Conservation (phyloP, 1,284 basidiomycete genomes). For the Rhodotorula sp. region DNA sequence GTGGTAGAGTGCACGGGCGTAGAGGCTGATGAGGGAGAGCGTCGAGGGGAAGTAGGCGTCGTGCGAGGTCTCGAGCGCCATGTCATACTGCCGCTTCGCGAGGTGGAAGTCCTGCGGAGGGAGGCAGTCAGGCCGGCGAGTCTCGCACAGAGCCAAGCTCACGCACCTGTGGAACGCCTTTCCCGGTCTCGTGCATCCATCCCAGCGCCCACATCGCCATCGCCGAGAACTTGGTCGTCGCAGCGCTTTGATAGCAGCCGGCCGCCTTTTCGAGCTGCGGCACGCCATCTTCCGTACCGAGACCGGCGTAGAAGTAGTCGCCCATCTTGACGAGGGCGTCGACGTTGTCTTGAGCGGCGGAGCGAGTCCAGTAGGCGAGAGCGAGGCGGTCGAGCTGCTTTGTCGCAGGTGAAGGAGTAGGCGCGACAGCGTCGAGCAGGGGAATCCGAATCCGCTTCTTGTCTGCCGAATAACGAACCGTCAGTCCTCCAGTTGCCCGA, state of each 20-base stretch:
- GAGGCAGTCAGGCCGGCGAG: no score
- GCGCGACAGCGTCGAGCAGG: conserved; percentile 19
- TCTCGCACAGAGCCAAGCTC: neutral
- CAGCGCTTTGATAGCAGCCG: conserved; percentile 84
- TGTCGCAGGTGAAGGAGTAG: conserved; percentile 6
- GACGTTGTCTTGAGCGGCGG: conserved; percentile 87
- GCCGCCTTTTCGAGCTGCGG: conserved; percentile 77
- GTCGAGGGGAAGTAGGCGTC: conserved; percentile 87
- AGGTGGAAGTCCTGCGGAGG: conserved; percentile 82
- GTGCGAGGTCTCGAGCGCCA: conserved; percentile 76
- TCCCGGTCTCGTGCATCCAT: conserved; percentile 97
- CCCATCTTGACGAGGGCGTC: conserved; percentile 87
- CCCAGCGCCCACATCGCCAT: conserved; percentile 98
- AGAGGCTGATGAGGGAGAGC: conserved; percentile 77
- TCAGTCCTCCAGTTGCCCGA: neutral
- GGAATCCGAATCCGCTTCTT: conserved; percentile 63
- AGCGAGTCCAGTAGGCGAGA: conserved; percentile 88
- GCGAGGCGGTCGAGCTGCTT: conserved; percentile 75
- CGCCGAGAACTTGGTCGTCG: conserved; percentile 84
- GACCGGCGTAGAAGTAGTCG: conserved; percentile 76
- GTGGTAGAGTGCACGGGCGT: conserved; percentile 79
- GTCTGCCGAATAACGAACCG: conserved; percentile 55
- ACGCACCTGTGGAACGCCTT: conserved; percentile 77
- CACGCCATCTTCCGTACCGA: conserved; percentile 64
- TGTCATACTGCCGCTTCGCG: conserved; percentile 93